Evolutionary conservation across 164 flowering plant species (phyloP), one percentile per base, ranked within the genome.

Genomic region (Kalanchoe fedtschenkoi): DNA sequence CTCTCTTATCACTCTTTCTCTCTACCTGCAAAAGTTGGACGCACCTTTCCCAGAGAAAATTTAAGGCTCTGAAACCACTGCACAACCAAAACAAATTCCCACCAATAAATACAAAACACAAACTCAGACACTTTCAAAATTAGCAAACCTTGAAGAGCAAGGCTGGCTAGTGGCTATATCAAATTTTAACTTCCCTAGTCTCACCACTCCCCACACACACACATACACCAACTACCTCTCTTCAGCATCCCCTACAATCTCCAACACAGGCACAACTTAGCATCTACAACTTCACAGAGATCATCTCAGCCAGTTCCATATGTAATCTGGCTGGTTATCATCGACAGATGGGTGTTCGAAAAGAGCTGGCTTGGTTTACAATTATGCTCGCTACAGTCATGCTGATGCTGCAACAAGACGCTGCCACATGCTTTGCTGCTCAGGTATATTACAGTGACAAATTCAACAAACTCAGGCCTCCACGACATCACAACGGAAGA

Each of bases 11-110:
- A 7, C 32, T 26, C 29, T 8, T 29, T 26, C 56, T 51, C 56
- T 14, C 30, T 51, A 11, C 32, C 32, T 11, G 6, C 17, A 30
- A 13, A 47, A 47, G 55, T 47, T 24, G 29, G 29, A 47, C n/a
- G n/a, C 56, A 24, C 42, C 61, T 58, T 58, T 32, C 41, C 41
- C 7, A 58, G 61, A 34, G 29, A 58, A 19, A 58, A 58, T 37
- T 33, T 32, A 33, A 58, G 61, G 26, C 61, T 58, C 61, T 58
- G 61, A 58, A 34, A 33, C 21, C 39, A 57, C 37, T 57, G 38
- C 21, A 22, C n/a, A 47, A 58, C n/a, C n/a, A n/a, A 58, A 11
- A 34, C 38, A 8, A 58, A 32, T 33, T 21, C 42, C 42, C 38
- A 58, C 61, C 39, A n/a, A 37, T 22, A 58, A 58, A 24, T 8